A percentile compares a stretch with the other conserved stretches of the same genome.
Evolutionary conservation across 1,139 yeast genomes (phyloP).

Genomic region (Magnusiomyces tetraspermus): DNA sequence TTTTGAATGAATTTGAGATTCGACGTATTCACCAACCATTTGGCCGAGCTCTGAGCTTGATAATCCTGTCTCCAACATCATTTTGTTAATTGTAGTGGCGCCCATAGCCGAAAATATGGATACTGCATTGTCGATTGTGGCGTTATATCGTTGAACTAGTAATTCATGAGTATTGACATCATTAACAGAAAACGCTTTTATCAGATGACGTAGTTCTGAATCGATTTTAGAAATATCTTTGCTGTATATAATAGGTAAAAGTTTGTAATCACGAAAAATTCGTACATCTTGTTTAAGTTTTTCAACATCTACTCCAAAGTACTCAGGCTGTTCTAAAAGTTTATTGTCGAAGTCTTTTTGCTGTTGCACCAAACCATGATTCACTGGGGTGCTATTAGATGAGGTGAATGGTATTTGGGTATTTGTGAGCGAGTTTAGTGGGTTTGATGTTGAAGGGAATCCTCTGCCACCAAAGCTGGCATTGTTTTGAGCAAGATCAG

Average conservation of each 20-base stretch:
- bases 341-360: slow-evolving; percentile 1
- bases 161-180: slow-evolving; percentile 29
- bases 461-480: background rate
- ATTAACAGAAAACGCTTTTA: slow-evolving; percentile 33
- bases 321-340: slow-evolving; percentile 11
- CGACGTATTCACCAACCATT: slow-evolving; percentile 61
- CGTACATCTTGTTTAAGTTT: slow-evolving; percentile 13
- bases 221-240: slow-evolving; percentile 25
- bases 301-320: slow-evolving; percentile 18
- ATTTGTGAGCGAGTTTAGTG: slow-evolving; percentile 16
- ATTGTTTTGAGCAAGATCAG: slow-evolving; percentile 10
- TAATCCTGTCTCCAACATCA: slow-evolving; percentile 33
- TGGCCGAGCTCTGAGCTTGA: slow-evolving; percentile 42
- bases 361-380: background rate
- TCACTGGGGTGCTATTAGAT: slow-evolving; percentile 6
- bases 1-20: slow-evolving; percentile 49
- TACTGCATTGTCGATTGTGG: slow-evolving; percentile 35
- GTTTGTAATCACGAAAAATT: slow-evolving; percentile 10
- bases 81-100: slow-evolving; percentile 24
- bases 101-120: slow-evolving; percentile 35
- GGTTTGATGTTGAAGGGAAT: slow-evolving; percentile 20
- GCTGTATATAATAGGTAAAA: slow-evolving; percentile 23
- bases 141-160: slow-evolving; percentile 31
- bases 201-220: slow-evolving; percentile 28
- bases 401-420: slow-evolving; percentile 8